phyloP scores from a whole-genome alignment of 306 rosid genomes.

The Cyclanthera cordifolia region DNA sequence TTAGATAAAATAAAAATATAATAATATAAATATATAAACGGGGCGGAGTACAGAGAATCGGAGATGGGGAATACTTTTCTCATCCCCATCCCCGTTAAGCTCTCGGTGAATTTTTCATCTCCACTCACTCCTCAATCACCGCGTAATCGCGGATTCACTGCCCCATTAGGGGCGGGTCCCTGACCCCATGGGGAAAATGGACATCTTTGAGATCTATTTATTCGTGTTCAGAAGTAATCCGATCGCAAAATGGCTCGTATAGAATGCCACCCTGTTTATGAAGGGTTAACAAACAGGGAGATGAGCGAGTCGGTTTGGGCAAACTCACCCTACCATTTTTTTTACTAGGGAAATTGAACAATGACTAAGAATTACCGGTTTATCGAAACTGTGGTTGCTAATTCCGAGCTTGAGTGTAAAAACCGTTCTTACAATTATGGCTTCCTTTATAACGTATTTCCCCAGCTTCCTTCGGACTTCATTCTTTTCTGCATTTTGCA shows the following conservation, averaged over 20 bases:
- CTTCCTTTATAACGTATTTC: background rate
- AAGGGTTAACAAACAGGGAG: background rate
- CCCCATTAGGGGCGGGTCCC: too few relatives aligned
- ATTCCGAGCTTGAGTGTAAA: background rate
- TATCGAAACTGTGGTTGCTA: background rate
- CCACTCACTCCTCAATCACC: too few relatives aligned
- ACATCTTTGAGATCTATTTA: background rate
- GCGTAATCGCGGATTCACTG: too few relatives aligned
- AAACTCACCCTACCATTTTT: background rate
- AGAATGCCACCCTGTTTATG: background rate
- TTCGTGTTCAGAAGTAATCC: background rate
- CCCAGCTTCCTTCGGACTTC: background rate
- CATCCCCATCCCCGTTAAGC: too few relatives aligned
- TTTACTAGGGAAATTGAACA: background rate
- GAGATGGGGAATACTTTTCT: too few relatives aligned
- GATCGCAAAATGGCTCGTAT: background rate
- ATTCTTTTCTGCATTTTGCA: background rate
- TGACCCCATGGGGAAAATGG: too few relatives aligned
- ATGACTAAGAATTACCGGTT: background rate
- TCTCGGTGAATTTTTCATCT: too few relatives aligned
- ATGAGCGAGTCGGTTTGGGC: background rate
- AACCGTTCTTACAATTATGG: background rate
- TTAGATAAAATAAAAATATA: too few relatives aligned
- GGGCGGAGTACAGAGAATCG: too few relatives aligned
- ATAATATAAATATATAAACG: too few relatives aligned